Evolutionary conservation across 2,329 filamentous ascomycete species (phyloP).

Genomic region (Penicillium verrucosum): DNA sequence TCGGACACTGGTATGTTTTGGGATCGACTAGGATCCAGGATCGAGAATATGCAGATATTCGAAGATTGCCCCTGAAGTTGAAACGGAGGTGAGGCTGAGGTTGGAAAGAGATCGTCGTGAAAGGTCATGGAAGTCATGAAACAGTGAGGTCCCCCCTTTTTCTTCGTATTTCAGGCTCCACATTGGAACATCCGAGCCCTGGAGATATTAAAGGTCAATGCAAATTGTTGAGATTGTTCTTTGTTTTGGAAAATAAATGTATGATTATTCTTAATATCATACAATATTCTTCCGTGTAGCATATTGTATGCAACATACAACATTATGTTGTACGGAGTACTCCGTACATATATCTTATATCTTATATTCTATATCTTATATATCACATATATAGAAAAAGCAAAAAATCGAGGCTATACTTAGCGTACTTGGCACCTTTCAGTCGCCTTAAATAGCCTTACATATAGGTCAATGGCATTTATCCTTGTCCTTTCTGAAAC

Average conservation of each 20-base stretch:
- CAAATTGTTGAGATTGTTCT: neutral
- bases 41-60: neutral
- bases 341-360: neutral
- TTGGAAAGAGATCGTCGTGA: slow-evolving; percentile 27
- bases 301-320: neutral
- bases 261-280: neutral
- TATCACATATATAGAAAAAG: neutral
- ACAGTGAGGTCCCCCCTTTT: slow-evolving; percentile 16
- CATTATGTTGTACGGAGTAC: too few relatives aligned
- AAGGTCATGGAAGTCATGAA: slow-evolving; percentile 14
- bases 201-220: neutral
- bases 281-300: neutral
- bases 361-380: neutral
- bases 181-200: neutral
- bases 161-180: slow-evolving; percentile 16
- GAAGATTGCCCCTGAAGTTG: slow-evolving; percentile 14
- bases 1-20: neutral
- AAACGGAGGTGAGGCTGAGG: slow-evolving; percentile 23
- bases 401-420: neutral
- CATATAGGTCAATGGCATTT: neutral
- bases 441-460: neutral
- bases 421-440: neutral
- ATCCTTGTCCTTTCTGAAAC: neutral
- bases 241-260: neutral
- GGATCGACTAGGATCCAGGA: neutral